Evolutionary conservation across 2,329 filamentous ascomycete species (phyloP).

Genomic region (Parasarocladium wereldwijsianum): DNA sequence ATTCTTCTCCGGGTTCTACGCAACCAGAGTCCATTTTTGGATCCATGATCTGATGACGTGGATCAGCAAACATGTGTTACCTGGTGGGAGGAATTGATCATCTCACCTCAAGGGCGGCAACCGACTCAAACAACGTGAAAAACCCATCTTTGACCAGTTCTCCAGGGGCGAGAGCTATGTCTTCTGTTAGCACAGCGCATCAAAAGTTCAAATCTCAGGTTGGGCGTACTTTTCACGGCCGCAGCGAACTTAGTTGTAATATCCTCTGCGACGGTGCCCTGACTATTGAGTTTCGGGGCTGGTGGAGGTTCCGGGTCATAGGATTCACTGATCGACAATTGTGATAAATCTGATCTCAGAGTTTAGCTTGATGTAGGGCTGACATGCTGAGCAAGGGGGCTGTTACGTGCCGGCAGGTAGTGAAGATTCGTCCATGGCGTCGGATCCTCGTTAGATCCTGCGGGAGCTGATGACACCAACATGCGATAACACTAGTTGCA

Average conservation of each 20-base stretch:
- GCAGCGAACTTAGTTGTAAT: conserved; percentile 41
- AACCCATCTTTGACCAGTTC: conserved; percentile 85
- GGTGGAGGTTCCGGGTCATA: conserved; percentile 17
- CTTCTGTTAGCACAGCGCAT: conserved; percentile 2
- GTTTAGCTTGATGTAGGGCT: no score
- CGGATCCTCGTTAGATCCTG: no score
- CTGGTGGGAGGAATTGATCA: neutral
- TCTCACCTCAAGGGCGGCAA: conserved; percentile 64
- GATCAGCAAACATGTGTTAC: neutral
- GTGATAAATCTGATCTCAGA: conserved; percentile 21
- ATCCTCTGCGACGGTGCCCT: conserved; percentile 40
- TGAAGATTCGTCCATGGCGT: no score
- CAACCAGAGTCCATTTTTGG: conserved; percentile 97
- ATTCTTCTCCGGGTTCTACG: conserved; percentile 60
- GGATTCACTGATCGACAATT: conserved; percentile 23
- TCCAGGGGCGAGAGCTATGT: conserved; percentile 57
- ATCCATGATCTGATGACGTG: conserved; percentile 71
- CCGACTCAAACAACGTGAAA: conserved; percentile 89
- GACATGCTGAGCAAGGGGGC: no score
- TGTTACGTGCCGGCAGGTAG: no score
- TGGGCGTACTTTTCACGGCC: conserved; percentile 34
- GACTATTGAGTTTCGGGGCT: conserved; percentile 24
- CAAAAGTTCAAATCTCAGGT: conserved; percentile 3
- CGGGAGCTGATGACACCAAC: no score
- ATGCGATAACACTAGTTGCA: no score